These are phyloP conservation scores for Stephanodiscus triporus DNA, from an alignment of 108 stramenopile species.

Conservation along the genomic window DNA sequence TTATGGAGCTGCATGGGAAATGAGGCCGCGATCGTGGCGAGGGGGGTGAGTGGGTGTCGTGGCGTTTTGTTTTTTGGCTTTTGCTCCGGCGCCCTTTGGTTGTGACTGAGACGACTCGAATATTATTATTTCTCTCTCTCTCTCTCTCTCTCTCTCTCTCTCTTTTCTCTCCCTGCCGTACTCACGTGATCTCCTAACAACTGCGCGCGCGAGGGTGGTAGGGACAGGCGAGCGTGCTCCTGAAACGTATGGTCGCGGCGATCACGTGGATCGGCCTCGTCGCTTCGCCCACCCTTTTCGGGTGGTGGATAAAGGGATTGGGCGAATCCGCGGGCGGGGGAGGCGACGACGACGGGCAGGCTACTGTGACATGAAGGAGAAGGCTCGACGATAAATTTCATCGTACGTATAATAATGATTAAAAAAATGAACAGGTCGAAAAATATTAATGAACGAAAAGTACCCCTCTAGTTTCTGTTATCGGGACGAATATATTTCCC, in stretches of 20 bases:
- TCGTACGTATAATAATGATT: too few relatives aligned
- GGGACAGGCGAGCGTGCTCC: constrained; percentile 27
- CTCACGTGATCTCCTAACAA: not conserved
- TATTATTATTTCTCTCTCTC: not conserved
- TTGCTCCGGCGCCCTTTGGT: not conserved
- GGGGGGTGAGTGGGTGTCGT: constrained; percentile 44
- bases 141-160: not conserved
- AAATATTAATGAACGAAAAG: too few relatives aligned
- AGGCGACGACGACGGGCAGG: too few relatives aligned
- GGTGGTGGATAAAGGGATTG: constrained; percentile 43
- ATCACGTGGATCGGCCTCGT: constrained; percentile 35
- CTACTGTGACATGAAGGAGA: too few relatives aligned
- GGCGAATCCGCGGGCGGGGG: constrained; percentile 4
- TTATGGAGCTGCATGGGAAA: constrained; percentile 78
- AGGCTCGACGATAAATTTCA: too few relatives aligned
- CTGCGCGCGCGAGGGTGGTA: not conserved
- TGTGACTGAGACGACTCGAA: too few relatives aligned
- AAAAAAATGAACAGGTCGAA: too few relatives aligned
- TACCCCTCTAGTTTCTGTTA: too few relatives aligned
- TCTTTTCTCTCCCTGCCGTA: not conserved
- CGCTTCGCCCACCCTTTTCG: constrained; percentile 42
- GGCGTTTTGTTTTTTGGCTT: not conserved
- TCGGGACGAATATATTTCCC: too few relatives aligned
- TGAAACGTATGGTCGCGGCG: constrained; percentile 35
- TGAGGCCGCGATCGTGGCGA: constrained; percentile 62